Evolutionary conservation across 257 asterid species (phyloP), one percentile per base, ranked within the genome.

Genomic region (Capsicum pubescens): DNA sequence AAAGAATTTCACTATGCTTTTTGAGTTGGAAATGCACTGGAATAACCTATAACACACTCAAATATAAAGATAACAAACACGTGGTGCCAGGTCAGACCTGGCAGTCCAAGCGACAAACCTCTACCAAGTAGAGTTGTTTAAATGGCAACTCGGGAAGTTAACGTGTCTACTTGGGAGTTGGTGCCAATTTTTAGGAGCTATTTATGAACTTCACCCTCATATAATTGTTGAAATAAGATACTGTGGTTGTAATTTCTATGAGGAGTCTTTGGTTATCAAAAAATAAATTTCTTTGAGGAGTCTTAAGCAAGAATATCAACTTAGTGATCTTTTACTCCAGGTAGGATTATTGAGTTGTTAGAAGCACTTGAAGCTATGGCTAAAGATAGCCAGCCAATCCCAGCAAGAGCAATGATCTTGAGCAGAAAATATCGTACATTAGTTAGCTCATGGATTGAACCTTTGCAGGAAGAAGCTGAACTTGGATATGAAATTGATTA

Each of bases 401-500:
- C 98, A 83, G 93, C 97, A 35, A 92, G 99, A 88, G 99, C 98
- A 84, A 96, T 96, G 98, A 90, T 94, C 86, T 81, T 93, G 89
- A 96, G 92, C 93, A 88, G 97, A 92, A 96, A 92, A 85, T 96
- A 96, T 87, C 92, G 99, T 67, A 91, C 99, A 48, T 89, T 96
- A 74, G 99, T 96, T 88, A 96, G 99, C 93, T 96, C 99, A 5
- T 96, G 99, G 99, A 94, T 96, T 90, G 99, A 96, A 87, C 99
- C 99, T 84, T 89, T 96, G 89, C 98, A 93, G 87, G 99, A 96
- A 90, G 99, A 96, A 91, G 98, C 99, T 87, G 99, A 96, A 86
- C 94, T 96, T 89, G 99, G 99, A 86, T 92, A 89, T 86, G 98
- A 96, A 91, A 92, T 96, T 88, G 98, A 96, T 92, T 93, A 96